phyloP scores from a whole-genome alignment of 306 rosid species.

The Ochetophila trinervis region DNA sequence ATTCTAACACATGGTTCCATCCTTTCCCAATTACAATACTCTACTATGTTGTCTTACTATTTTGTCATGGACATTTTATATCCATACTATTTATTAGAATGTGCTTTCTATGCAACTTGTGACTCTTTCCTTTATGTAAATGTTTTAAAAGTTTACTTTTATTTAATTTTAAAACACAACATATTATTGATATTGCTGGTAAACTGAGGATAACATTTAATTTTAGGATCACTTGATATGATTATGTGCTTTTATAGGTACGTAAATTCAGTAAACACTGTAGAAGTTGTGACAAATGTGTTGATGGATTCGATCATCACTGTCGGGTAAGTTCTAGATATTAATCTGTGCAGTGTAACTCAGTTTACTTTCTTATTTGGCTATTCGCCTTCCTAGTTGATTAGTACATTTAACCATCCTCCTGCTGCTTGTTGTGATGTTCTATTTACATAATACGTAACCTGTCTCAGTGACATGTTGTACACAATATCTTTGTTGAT shows the following conservation, averaged over 20 bases:
- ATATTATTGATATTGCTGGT: too few relatives aligned
- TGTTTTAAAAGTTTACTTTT: too few relatives aligned
- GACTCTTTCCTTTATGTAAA: too few relatives aligned
- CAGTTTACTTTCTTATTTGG: not conserved
- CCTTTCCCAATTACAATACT: too few relatives aligned
- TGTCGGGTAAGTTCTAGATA: slow-evolving; percentile 52
- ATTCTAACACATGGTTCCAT: too few relatives aligned
- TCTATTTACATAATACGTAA: not conserved
- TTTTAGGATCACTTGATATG: slow-evolving; percentile 2
- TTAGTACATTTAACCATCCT: not conserved
- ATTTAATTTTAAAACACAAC: too few relatives aligned
- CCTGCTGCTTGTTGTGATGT: not conserved
- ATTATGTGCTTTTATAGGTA: slow-evolving; percentile 42
- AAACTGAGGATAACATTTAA: not conserved
- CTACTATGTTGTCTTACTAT: too few relatives aligned
- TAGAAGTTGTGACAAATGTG: slow-evolving; percentile 84
- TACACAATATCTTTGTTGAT: not conserved
- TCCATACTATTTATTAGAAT: too few relatives aligned
- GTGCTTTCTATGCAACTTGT: too few relatives aligned
- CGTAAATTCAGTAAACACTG: slow-evolving; percentile 84
- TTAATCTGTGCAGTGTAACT: not conserved
- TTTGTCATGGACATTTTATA: too few relatives aligned
- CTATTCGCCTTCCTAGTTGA: not conserved
- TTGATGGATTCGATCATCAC: slow-evolving; percentile 86
- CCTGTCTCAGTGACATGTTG: not conserved